A percentile compares a stretch with the other conserved stretches of the same genome.
These are phyloP conservation scores for Rhynchospora tenuis DNA, from an alignment of 176 grass and related monocot genomes.

Conservation along the genomic window DNA sequence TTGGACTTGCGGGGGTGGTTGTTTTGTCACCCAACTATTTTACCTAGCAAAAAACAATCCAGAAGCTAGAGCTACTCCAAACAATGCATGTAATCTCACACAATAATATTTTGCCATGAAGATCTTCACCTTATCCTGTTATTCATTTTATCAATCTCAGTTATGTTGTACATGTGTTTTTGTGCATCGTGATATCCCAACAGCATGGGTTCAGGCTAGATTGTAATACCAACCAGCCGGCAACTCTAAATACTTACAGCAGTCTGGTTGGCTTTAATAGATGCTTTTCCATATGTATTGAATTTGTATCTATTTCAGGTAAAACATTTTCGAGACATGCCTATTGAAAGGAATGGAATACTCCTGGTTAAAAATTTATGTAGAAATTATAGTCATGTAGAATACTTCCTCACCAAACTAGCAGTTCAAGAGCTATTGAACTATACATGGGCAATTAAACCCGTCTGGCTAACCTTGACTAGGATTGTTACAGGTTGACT, in stretches of 20 bases:
- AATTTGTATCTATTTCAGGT: too few relatives aligned
- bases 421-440: not conserved
- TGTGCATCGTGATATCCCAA: not conserved
- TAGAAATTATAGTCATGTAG: not conserved
- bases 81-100: conserved; percentile 69
- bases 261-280: not conserved
- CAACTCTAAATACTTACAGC: not conserved
- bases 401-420: not conserved
- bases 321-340: too few relatives aligned
- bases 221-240: not conserved
- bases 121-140: conserved; percentile 82
- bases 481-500: not conserved
- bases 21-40: not conserved
- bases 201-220: not conserved
- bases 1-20: not conserved
- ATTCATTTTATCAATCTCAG: not conserved
- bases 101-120: conserved; percentile 97
- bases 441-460: not conserved
- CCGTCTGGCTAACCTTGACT: not conserved
- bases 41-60: conserved; percentile 63
- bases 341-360: not conserved
- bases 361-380: not conserved
- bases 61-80: conserved; percentile 69
- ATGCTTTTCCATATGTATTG: not conserved
- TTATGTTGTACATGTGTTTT: not conserved